Evolutionary conservation across 345 rosid species (phyloP).

Genomic region (Hypericum perforatum): DNA sequence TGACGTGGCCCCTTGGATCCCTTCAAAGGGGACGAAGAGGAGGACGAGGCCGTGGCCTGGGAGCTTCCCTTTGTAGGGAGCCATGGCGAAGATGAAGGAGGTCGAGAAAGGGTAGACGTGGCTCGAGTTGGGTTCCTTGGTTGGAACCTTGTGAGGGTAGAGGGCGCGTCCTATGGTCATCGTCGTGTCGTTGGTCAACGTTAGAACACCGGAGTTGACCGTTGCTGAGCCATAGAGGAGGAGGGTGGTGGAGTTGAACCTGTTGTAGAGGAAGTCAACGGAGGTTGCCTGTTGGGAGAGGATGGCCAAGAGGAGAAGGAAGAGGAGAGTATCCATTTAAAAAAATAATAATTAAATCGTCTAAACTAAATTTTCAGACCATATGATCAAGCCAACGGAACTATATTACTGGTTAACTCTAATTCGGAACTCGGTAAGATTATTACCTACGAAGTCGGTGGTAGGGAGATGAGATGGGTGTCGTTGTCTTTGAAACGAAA

Average conservation of each 20-base stretch:
- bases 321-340: conserved; percentile 1
- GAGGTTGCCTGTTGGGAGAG: conserved; percentile 23
- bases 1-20: conserved; percentile 27
- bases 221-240: conserved; percentile 38
- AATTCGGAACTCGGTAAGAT: too few relatives aligned
- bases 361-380: too few relatives aligned
- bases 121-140: conserved; percentile 27
- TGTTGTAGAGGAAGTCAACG: conserved; percentile 56
- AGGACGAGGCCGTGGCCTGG: conserved; percentile 68
- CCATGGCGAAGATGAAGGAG: conserved; percentile 61
- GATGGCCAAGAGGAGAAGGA: conserved; percentile 3
- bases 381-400: too few relatives aligned
- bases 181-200: conserved; percentile 45
- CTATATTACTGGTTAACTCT: too few relatives aligned
- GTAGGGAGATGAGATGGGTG: too few relatives aligned
- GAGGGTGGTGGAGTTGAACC: conserved; percentile 39
- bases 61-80: conserved; percentile 35
- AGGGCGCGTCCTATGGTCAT: conserved; percentile 56
- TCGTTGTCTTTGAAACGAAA: too few relatives aligned
- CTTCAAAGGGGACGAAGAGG: conserved; percentile 38
- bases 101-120: conserved; percentile 46
- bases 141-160: conserved; percentile 35
- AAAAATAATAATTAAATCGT: too few relatives aligned
- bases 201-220: conserved; percentile 39
- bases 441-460: too few relatives aligned